These are phyloP conservation scores for Eucalyptus rudis DNA, from an alignment of 345 rosid species.

Conservation along the genomic window DNA sequence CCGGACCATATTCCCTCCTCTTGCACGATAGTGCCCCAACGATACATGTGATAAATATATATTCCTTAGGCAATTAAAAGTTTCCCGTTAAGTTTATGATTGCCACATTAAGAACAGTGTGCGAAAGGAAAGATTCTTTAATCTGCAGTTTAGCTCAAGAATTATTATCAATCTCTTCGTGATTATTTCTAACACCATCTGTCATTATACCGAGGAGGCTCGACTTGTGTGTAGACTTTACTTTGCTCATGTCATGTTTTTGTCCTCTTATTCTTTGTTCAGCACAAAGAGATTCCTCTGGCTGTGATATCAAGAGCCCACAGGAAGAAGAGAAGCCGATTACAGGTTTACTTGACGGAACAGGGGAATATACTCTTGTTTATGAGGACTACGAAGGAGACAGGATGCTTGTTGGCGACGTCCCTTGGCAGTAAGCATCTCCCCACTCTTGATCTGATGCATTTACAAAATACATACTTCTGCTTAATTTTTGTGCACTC, in stretches of 20 bases:
- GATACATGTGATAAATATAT: neutral
- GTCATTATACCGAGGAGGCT: neutral
- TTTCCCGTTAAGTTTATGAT: neutral
- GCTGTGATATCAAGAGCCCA: conserved; percentile 31
- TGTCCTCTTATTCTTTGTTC: neutral
- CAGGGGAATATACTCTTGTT: conserved; percentile 91
- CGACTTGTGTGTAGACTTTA: neutral
- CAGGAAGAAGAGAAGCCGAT: conserved; percentile 56
- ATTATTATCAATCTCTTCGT: neutral
- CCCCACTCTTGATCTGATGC: neutral
- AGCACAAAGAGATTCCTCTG: conserved; percentile 82
- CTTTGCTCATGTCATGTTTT: neutral
- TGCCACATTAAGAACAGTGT: neutral
- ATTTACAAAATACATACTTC: neutral
- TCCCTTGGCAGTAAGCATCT: conserved; percentile 98
- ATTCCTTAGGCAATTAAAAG: neutral
- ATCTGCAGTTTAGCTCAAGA: neutral
- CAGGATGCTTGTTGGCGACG: conserved; percentile 99
- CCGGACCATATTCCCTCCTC: neutral
- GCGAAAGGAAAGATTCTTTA: neutral
- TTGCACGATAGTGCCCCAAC: neutral
- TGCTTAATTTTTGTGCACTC: neutral
- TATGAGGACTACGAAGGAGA: conserved; percentile 98
- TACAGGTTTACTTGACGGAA: conserved; percentile 58
- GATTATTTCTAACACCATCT: neutral